phyloP scores from a whole-genome alignment of 768 basidiomycete genomes.

The Collybia nuda region DNA sequence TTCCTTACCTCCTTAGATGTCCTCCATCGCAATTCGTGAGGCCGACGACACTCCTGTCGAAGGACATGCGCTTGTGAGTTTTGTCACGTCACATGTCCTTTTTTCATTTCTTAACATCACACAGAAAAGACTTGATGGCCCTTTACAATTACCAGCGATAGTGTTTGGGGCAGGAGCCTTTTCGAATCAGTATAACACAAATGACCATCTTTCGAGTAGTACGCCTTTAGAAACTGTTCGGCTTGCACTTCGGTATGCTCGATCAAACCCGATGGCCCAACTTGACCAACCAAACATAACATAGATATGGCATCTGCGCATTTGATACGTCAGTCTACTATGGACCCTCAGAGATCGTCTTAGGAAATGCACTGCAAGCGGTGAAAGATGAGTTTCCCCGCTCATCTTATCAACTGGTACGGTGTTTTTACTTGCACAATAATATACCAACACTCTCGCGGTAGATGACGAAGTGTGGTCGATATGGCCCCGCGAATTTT shows the following conservation, averaged over 20 bases:
- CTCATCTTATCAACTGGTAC: conserved; percentile 71
- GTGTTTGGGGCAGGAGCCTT: conserved; percentile 76
- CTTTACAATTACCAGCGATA: conserved; percentile 43
- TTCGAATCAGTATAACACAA: conserved; percentile 64
- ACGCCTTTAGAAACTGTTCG: conserved; percentile 66
- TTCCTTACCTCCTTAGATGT: too few relatives aligned
- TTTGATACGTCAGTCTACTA: conserved; percentile 87
- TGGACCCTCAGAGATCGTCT: conserved; percentile 74
- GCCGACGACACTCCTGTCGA: conserved; percentile 34
- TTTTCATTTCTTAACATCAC: background rate
- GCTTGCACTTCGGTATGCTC: conserved; percentile 68
- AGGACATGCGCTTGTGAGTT: conserved; percentile 40
- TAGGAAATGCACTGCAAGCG: conserved; percentile 63
- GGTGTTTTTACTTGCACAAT: background rate
- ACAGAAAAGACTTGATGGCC: conserved; percentile 32
- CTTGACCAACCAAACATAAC: conserved; percentile 3
- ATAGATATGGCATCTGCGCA: conserved; percentile 75
- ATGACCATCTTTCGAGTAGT: conserved; percentile 53
- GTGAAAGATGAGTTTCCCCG: conserved; percentile 74
- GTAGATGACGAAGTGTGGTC: conserved; percentile 86
- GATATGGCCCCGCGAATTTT: conserved; percentile 66
- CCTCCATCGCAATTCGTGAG: conserved; percentile 3
- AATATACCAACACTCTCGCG: background rate
- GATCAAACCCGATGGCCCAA: background rate
- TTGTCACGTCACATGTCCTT: background rate